phyloP scores from a whole-genome alignment of 306 rosid species.

The Inga oerstediana region DNA sequence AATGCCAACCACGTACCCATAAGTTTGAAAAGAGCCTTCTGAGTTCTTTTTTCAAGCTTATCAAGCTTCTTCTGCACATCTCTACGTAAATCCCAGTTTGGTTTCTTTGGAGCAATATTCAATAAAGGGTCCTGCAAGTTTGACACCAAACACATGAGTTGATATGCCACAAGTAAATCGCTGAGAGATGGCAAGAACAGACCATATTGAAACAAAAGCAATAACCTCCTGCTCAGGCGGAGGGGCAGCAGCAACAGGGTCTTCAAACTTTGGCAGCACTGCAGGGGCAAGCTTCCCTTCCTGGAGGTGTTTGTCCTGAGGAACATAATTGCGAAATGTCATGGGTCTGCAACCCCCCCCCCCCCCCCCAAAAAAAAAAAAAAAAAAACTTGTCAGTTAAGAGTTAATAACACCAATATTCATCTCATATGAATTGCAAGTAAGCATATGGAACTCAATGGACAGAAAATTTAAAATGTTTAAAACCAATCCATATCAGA shows the following conservation, averaged over 20 bases:
- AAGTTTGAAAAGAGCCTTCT: slow-evolving; percentile 77
- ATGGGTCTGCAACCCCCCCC: slow-evolving; percentile 47
- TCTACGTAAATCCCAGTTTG: slow-evolving; percentile 93
- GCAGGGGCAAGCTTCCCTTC: slow-evolving; percentile 89
- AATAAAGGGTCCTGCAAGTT: slow-evolving; percentile 81
- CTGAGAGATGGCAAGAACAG: not conserved
- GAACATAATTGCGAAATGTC: slow-evolving; percentile 95
- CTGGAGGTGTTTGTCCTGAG: slow-evolving; percentile 86
- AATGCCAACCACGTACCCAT: slow-evolving; percentile 56
- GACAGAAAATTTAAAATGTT: not conserved
- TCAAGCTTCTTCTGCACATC: slow-evolving; percentile 98
- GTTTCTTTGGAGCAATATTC: slow-evolving; percentile 96
- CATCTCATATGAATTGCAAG: not conserved
- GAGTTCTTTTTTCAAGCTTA: slow-evolving; percentile 89
- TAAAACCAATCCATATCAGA: not conserved
- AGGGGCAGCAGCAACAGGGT: slow-evolving; percentile 66
- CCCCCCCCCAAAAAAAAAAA: not conserved
- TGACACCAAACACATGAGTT: not conserved
- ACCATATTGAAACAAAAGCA: not conserved
- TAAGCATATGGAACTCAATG: not conserved
- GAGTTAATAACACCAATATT: not conserved
- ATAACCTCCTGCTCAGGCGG: slow-evolving; percentile 59
- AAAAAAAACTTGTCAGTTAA: not conserved
- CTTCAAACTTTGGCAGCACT: slow-evolving; percentile 85
- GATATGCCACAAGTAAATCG: not conserved